Conservation (phyloP, 139 green algal genomes). For the Edaphochlamys debaryana region DNA sequence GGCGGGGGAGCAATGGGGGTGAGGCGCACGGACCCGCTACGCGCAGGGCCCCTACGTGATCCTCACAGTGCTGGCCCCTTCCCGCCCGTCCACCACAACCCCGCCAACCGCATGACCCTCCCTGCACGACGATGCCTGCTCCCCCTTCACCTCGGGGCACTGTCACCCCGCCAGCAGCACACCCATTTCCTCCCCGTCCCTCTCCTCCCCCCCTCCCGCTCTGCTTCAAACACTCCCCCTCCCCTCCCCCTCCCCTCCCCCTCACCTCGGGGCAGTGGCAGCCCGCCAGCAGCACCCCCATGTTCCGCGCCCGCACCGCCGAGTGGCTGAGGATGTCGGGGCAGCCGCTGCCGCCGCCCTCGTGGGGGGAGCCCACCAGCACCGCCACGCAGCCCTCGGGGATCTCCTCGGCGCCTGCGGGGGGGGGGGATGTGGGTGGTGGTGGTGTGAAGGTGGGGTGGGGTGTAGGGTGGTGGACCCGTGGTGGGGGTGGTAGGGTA, state of each 20-base stretch:
- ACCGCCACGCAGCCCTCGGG: conserved; percentile 60
- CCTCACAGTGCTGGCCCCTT: too few relatives aligned
- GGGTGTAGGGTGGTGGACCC: background rate
- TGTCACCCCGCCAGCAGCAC: conserved; percentile 63
- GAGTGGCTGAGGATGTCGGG: conserved; percentile 93
- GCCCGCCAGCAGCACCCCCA: conserved; percentile 66
- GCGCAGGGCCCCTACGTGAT: too few relatives aligned
- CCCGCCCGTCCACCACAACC: too few relatives aligned
- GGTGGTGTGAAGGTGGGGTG: background rate
- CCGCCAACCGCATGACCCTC: background rate
- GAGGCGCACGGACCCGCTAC: too few relatives aligned
- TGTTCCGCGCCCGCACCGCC: conserved; percentile 89
- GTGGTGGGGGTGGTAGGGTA: background rate
- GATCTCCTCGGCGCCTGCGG: conserved; percentile 64
- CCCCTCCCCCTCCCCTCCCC: background rate
- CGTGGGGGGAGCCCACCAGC: conserved; percentile 58
- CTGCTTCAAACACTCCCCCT: too few relatives aligned
- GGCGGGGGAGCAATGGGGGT: too few relatives aligned
- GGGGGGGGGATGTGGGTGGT: background rate
- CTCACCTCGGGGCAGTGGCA: conserved; percentile 49
- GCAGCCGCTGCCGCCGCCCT: conserved; percentile 7
- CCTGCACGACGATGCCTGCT: background rate
- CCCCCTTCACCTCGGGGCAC: conserved; percentile 22
- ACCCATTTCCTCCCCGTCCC: conserved; percentile 89
- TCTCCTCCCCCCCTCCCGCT: too few relatives aligned